Conservation (phyloP, 1,139 yeast genomes). For the Pichia sp. region DNA sequence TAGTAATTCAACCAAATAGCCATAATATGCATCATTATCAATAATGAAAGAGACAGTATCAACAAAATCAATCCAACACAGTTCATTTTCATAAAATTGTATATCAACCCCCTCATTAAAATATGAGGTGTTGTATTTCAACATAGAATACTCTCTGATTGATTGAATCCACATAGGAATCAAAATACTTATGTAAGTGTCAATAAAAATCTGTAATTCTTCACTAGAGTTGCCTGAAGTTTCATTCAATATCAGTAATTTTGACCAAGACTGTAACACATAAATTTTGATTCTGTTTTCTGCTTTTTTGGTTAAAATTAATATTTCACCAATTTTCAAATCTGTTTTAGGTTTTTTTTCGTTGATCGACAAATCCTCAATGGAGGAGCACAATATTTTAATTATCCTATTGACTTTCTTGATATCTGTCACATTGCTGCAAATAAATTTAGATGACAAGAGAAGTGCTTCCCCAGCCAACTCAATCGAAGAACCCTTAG, state of each 20-base stretch:
- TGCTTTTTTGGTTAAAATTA: constrained; percentile 37
- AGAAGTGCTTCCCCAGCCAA: constrained; percentile 73
- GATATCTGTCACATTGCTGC: constrained; percentile 41
- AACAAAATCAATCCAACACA: constrained; percentile 73
- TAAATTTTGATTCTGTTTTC: constrained; percentile 61
- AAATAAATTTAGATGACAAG: constrained; percentile 71
- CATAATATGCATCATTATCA: constrained; percentile 35
- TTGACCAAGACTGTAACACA: constrained; percentile 85
- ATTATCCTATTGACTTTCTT: constrained; percentile 52
- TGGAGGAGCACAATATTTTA: constrained; percentile 55
- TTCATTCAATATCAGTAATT: constrained; percentile 39
- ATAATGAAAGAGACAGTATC: constrained; percentile 67
- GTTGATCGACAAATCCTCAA: constrained; percentile 47
- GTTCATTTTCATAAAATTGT: constrained; percentile 47
- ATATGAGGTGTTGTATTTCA: constrained; percentile 37
- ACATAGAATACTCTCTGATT: constrained; percentile 63
- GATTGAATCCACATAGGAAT: constrained; percentile 76
- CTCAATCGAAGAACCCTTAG: constrained; percentile 60
- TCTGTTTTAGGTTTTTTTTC: constrained; percentile 11
- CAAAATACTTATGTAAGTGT: constrained; percentile 50
- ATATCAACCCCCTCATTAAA: constrained; percentile 38
- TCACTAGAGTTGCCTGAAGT: constrained; percentile 23
- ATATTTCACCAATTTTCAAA: constrained; percentile 32
- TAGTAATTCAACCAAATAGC: constrained; percentile 35
- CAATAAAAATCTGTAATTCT: constrained; percentile 35